Base-by-base conservation (phyloP, 2,329 filamentous ascomycete genomes). In the Teratosphaeria pseudoeucalypti region DNA sequence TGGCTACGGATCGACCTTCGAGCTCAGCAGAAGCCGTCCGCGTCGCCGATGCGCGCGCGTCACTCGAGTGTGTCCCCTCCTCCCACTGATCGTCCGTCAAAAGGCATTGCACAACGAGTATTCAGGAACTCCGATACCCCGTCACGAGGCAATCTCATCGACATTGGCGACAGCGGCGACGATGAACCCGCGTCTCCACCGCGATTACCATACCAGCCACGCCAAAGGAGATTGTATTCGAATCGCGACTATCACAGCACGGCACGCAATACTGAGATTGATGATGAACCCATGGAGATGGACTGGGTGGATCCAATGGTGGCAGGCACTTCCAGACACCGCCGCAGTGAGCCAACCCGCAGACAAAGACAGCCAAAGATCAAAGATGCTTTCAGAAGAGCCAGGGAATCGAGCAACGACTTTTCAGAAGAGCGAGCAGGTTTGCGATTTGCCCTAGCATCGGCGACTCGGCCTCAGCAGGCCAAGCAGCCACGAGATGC, bases 1-100 rank as follows among this genome's bases (percentile, higher is more conserved):
- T 80, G 77, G 76, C 65, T 80, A 56, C 77, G 74, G 56, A 73
- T 80, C 32, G 78, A 80, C 61, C 67, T 70, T n/a, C 70, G 75
- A 47, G 62, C 66, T 16, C 66, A 67, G 39, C 61, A 62, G 52
- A 32, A 60, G 57, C 60, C 34, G 26, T 52, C 55, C 16, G 37
- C 37, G 27, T 54, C 60, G 7, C 54, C 58, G 34, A 14, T 34
- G 39, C 57, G 54, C 43, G 39, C 29, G 34, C 59, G 37, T 6
- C 49, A 57, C 57, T n/a, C 56, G 26, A 62, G 43, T 54, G 58
- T 61, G 47, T 23, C 59, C 11, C 65, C 67, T n/a, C 59, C 64
- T 19, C 54, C 61, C 39, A 58, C 49, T 26, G n/a, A 52, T 7
- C 52, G 60, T 27, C 65, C 63, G 27, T 66, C 66, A 47, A 71